phyloP scores from a whole-genome alignment of 78 protist species.

The Planoprotostelium fungivorum region DNA sequence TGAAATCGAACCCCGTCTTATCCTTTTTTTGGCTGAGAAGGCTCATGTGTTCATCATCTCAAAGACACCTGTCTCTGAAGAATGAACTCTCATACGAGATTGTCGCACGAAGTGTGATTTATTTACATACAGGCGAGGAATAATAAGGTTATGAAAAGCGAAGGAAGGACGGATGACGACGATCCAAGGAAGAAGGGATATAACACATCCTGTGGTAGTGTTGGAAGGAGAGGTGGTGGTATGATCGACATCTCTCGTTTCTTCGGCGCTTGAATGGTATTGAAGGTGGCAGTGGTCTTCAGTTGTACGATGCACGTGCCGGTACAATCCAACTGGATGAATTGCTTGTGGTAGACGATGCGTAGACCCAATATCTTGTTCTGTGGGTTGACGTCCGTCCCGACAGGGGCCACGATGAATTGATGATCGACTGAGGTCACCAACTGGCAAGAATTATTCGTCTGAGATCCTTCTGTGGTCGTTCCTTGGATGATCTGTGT shows the following conservation, averaged over 20 bases:
- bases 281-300: neutral
- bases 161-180: no score
- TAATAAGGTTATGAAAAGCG: no score
- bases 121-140: no score
- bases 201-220: neutral
- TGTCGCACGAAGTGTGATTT: no score
- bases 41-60: no score
- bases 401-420: neutral
- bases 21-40: no score
- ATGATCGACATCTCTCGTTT: neutral
- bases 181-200: neutral
- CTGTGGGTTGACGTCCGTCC: neutral
- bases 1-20: no score
- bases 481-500: neutral
- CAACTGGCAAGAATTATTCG: no score
- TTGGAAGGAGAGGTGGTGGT: neutral
- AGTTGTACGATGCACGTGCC: neutral
- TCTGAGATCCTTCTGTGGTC: neutral
- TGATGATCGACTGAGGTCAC: neutral
- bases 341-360: neutral
- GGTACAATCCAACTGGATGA: neutral
- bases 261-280: neutral
- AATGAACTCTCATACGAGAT: no score
- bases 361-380: neutral
- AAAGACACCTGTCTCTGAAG: no score